phyloP scores from a whole-genome alignment of 1,284 basidiomycete species.

The Rhodotorula sp. region DNA sequence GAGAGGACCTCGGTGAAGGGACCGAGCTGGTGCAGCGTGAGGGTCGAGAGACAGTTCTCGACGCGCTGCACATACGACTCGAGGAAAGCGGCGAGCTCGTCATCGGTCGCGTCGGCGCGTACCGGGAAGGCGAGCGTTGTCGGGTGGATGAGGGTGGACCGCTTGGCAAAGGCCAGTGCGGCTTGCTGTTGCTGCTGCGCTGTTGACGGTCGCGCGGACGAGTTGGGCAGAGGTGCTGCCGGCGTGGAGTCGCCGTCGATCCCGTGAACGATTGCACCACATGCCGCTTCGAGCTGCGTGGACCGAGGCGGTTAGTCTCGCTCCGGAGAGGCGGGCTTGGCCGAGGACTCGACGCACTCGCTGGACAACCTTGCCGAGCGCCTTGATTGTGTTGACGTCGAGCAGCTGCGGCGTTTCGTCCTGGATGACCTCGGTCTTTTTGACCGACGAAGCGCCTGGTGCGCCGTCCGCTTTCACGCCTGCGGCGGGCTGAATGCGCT shows the following conservation, averaged over 20 bases:
- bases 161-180: constrained; percentile 53
- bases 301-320: background rate
- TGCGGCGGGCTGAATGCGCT: constrained; percentile 54
- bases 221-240: background rate
- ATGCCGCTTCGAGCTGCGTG: constrained; percentile 30
- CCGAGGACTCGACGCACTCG: constrained; percentile 1
- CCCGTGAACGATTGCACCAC: constrained; percentile 31
- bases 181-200: constrained; percentile 45
- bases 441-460: constrained; percentile 57
- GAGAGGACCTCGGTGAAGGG: constrained; percentile 47
- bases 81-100: constrained; percentile 71
- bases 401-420: constrained; percentile 46
- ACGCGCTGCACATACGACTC: constrained; percentile 65
- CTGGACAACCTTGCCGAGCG: constrained; percentile 35
- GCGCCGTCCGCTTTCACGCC: constrained; percentile 4
- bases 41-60: constrained; percentile 71
- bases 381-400: constrained; percentile 36
- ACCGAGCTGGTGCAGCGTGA: constrained; percentile 52
- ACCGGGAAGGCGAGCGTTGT: constrained; percentile 70
- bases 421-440: constrained; percentile 56
- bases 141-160: constrained; percentile 54
- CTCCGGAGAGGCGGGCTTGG: background rate
- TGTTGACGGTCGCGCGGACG: constrained; percentile 7
- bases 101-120: constrained; percentile 70
- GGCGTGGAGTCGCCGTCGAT: constrained; percentile 1